Percentiles rank a stretch among this genome's conserved stretches.
Evolutionary conservation across 1,139 yeast species (phyloP).

Genomic region (Candida tropicalis): DNA sequence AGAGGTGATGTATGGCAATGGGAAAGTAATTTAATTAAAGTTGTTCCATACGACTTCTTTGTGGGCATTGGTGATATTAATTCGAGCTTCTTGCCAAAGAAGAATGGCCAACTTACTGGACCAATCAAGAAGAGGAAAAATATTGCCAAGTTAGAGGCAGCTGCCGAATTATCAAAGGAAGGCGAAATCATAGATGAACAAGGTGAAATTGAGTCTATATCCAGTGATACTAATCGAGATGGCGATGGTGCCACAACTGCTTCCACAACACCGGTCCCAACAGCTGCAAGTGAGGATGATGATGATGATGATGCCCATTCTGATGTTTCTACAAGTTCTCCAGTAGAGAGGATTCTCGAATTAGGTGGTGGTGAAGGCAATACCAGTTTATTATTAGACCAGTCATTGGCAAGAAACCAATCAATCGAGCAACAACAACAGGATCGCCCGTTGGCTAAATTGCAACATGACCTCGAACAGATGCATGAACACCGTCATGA

Average conservation of each 20-base stretch:
- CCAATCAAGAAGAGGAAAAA: constrained; percentile 65
- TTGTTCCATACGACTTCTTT: constrained; percentile 92
- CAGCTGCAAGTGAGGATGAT: constrained; percentile 15
- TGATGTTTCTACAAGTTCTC: constrained; percentile 26
- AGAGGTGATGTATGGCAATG: constrained; percentile 99
- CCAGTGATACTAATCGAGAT: constrained; percentile 18
- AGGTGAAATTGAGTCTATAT: constrained; percentile 12
- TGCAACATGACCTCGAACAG: constrained; percentile 74
- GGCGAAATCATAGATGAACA: constrained; percentile 21
- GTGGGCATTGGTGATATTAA: constrained; percentile 98
- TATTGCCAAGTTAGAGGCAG: constrained; percentile 52
- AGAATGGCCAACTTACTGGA: constrained; percentile 68
- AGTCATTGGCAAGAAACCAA: constrained; percentile 58
- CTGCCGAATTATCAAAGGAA: constrained; percentile 16
- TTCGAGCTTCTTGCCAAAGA: constrained; percentile 86
- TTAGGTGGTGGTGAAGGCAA: constrained; percentile 53
- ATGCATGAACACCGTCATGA: constrained; percentile 39
- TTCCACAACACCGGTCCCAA: too few relatives aligned
- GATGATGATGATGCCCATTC: constrained; percentile 7
- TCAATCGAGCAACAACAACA: constrained; percentile 68
- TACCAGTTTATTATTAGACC: constrained; percentile 47
- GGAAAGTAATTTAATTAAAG: constrained; percentile 89
- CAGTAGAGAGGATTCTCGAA: constrained; percentile 53
- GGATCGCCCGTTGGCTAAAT: constrained; percentile 80
- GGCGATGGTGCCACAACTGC: constrained; percentile 16